Evolutionary conservation across 1,284 basidiomycete species (phyloP).

Genomic region (Fomitopsis betulina): DNA sequence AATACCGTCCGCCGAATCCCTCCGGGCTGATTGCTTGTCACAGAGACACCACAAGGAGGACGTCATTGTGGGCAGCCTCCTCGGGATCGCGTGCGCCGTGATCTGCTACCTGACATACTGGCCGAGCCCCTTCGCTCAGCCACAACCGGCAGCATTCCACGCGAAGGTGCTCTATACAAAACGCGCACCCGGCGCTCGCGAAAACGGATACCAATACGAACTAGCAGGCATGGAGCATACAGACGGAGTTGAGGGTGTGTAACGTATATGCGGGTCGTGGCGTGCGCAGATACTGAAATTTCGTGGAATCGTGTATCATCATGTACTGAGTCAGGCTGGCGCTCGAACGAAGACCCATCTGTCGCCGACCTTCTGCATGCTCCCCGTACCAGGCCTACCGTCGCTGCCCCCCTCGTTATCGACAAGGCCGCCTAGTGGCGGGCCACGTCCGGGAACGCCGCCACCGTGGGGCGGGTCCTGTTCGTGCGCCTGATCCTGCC

Average conservation of each 20-base stretch:
- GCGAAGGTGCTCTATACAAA: slow-evolving; percentile 28
- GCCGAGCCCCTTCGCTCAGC: slow-evolving; percentile 50
- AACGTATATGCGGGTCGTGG: slow-evolving; percentile 23
- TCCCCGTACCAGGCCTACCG: slow-evolving; percentile 36
- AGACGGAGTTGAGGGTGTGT: slow-evolving; percentile 40
- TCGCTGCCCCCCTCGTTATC: slow-evolving; percentile 36
- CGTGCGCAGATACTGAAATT: slow-evolving; percentile 5
- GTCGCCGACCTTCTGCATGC: slow-evolving; percentile 69
- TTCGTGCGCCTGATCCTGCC: slow-evolving; percentile 16
- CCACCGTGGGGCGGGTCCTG: slow-evolving; percentile 43
- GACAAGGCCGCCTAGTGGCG: slow-evolving; percentile 7
- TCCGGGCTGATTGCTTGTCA: background rate
- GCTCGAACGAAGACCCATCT: slow-evolving; percentile 64
- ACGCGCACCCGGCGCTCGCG: slow-evolving; percentile 16
- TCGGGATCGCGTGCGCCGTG: slow-evolving; percentile 47
- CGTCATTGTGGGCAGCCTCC: slow-evolving; percentile 54
- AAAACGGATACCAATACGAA: slow-evolving; percentile 39
- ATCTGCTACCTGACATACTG: slow-evolving; percentile 58
- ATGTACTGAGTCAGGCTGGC: slow-evolving; percentile 5
- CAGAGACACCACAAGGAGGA: slow-evolving; percentile 69
- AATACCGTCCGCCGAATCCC: background rate
- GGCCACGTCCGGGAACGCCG: slow-evolving; percentile 27
- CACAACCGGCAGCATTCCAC: background rate
- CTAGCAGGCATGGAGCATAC: slow-evolving; percentile 44
- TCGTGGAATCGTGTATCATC: slow-evolving; percentile 6